phyloP scores from a whole-genome alignment of 2,329 filamentous ascomycete genomes.

The Scorias spongiosa region DNA sequence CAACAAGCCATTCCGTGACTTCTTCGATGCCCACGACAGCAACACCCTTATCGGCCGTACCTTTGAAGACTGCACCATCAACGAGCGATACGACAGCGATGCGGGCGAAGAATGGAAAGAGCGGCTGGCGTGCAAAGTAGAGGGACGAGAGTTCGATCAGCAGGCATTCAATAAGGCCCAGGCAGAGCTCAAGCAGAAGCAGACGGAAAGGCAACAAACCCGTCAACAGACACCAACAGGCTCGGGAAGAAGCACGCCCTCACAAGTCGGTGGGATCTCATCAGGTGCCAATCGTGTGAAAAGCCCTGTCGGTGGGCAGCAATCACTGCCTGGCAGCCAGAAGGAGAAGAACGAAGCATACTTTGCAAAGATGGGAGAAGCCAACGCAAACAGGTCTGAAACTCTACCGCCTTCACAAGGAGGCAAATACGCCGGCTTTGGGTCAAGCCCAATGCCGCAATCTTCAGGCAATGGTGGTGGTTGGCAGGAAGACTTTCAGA shows the following conservation, averaged over 20 bases:
- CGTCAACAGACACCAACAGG: neutral
- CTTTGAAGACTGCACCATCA: conserved; percentile 80
- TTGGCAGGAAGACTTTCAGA: conserved; percentile 74
- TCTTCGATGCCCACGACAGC: conserved; percentile 52
- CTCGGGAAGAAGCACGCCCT: conserved; percentile 9
- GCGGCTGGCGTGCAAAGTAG: conserved; percentile 70
- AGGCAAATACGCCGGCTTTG: conserved; percentile 85
- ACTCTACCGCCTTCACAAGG: conserved; percentile 73
- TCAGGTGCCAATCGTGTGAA: conserved; percentile 5
- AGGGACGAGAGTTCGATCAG: conserved; percentile 62
- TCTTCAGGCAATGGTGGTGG: conserved; percentile 24
- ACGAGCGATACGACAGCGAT: conserved; percentile 77
- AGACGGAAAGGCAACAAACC: conserved; percentile 13
- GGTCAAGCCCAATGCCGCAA: conserved; percentile 51
- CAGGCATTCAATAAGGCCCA: conserved; percentile 3
- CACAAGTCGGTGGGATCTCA: conserved; percentile 3
- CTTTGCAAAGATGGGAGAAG: conserved; percentile 70
- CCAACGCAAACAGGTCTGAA: conserved; percentile 64
- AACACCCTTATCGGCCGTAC: conserved; percentile 32
- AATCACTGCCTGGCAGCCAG: conserved; percentile 16
- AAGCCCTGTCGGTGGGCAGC: conserved; percentile 4
- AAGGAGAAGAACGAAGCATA: conserved; percentile 69
- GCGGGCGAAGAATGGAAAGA: conserved; percentile 95
- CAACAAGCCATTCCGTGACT: conserved; percentile 72
- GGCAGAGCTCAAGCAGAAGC: conserved; percentile 10